Base-by-base conservation (phyloP, 2,329 filamentous ascomycete genomes). In the Stagonosporopsis tanaceti region DNA sequence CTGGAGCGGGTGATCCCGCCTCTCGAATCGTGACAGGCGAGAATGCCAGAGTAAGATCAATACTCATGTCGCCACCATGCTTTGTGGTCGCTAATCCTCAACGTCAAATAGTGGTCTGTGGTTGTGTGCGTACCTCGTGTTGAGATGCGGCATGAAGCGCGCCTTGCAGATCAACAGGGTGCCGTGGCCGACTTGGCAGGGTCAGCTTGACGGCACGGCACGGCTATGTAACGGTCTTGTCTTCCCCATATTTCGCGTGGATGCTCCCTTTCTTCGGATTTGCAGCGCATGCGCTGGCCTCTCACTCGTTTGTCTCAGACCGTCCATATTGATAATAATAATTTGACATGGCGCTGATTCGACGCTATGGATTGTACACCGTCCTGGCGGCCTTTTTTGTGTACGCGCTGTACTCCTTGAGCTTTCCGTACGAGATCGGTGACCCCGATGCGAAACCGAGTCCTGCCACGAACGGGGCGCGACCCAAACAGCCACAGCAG, bases 1-100 rank as follows among this genome's bases (percentile, higher is more conserved):
- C 22, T 82, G 67, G 73, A 80, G 62, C 70, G 62, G 47, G 73
- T 78, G 37, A 65, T 81, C 30, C 78, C 79, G 20, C 64, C 69
- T 35, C 55, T 79, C 3, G 48, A 57, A n/a, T 27, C 8, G 9
- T 53, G 41, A 46, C 6, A 38, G 17, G 9, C 37, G 4, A 11
- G 12, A 37, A 17, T 20, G 20, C 20, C 20, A 20, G 20, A 2
- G 20, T 20, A 20, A 20, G 20, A 20, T 2, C 20, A 20, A 20
- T 20, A 20, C 20, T 20, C 20, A 20, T 3, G 20, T 20, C 20
- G 20, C 20, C 20, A 20, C 20, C 20, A 20, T 20, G 20, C 20
- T 38, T 9, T 17, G 20, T 3, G 35, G 9, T 11, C 37, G 37
- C 6, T 22, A 15, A n/a, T 34, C 32, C n/a, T 11, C 37, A 22